Percentiles rank a stretch among this genome's conserved stretches.
These are phyloP conservation scores for Pochonia chlamydosporia DNA, from an alignment of 2,329 filamentous ascomycete genomes.

Conservation along the genomic window DNA sequence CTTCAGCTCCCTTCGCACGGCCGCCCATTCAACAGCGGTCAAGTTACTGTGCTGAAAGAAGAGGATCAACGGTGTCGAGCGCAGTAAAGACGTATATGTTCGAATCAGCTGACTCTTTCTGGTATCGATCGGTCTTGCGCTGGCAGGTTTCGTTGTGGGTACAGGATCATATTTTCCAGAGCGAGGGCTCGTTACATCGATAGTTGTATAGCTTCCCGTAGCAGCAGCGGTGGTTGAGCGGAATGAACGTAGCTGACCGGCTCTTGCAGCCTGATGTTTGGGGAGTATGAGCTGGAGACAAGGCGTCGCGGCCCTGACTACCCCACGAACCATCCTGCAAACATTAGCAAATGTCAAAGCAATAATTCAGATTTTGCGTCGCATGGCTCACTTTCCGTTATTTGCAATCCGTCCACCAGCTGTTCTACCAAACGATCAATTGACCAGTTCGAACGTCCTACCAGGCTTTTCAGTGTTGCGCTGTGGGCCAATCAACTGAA, in stretches of 20 bases:
- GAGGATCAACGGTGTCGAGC: conserved; percentile 77
- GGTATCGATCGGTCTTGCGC: conserved; percentile 76
- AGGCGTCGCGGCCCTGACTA: conserved; percentile 11
- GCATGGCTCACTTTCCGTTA: background rate
- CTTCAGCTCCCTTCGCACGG: conserved; percentile 36
- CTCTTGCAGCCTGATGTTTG: background rate
- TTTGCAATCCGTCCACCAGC: background rate
- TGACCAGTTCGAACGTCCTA: no score
- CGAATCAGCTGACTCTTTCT: conserved; percentile 85
- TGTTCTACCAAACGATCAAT: background rate
- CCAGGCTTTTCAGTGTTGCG: no score
- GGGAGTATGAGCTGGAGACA: conserved; percentile 14
- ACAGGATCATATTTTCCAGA: conserved; percentile 40
- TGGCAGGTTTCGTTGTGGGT: conserved; percentile 67
- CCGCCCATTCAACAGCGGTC: conserved; percentile 57
- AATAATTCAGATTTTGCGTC: no score
- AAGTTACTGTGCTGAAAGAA: conserved; percentile 72
- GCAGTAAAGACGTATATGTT: conserved; percentile 81
- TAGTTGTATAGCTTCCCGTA: background rate
- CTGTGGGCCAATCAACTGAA: background rate
- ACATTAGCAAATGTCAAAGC: background rate
- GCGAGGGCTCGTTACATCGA: background rate
- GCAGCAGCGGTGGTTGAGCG: conserved; percentile 19
- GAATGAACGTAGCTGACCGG: background rate
- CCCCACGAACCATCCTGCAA: conserved; percentile 15